Percentiles rank a stretch among this genome's conserved stretches.
Conservation (phyloP, 371 early-diverging fungal species). For the Synchytrium microbalum region DNA sequence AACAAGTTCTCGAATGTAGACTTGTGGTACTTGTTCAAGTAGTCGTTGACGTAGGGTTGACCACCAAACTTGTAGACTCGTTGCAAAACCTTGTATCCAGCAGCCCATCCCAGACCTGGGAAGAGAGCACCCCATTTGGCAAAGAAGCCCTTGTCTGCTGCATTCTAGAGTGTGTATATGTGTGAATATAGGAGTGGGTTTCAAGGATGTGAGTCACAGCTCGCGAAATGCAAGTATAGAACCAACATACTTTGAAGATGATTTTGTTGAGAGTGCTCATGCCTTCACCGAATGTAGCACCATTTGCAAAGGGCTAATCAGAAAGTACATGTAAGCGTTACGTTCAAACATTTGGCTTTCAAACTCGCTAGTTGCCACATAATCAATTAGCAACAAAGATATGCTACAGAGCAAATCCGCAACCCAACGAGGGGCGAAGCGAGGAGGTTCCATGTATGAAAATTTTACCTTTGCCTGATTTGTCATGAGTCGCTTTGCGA, state of each 20-base stretch:
- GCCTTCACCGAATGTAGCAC: conserved; percentile 49
- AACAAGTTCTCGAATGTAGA: conserved; percentile 64
- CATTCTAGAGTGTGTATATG: conserved; percentile 47
- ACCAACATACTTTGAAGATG: conserved; percentile 63
- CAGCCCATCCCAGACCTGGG: conserved; percentile 95
- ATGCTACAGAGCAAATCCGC: no score
- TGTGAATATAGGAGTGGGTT: background rate
- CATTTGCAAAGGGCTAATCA: conserved; percentile 57
- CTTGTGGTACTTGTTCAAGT: conserved; percentile 72
- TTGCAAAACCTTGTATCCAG: conserved; percentile 75
- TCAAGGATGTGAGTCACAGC: background rate
- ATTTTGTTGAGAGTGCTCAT: conserved; percentile 58
- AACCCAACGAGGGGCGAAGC: background rate
- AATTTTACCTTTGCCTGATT: conserved; percentile 64
- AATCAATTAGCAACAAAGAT: no score
- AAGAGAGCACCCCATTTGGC: conserved; percentile 86
- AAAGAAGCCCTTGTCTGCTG: conserved; percentile 59
- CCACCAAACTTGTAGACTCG: conserved; percentile 97
- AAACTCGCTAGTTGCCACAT: conserved; percentile 1
- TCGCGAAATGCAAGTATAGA: background rate
- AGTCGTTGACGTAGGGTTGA: conserved; percentile 92
- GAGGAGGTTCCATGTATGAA: background rate
- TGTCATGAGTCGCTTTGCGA: conserved; percentile 97
- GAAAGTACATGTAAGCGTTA: no score
- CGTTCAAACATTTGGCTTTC: background rate